Base-by-base conservation (phyloP, 2,329 filamentous ascomycete genomes). In the Ambrosiella cleistominuta region DNA sequence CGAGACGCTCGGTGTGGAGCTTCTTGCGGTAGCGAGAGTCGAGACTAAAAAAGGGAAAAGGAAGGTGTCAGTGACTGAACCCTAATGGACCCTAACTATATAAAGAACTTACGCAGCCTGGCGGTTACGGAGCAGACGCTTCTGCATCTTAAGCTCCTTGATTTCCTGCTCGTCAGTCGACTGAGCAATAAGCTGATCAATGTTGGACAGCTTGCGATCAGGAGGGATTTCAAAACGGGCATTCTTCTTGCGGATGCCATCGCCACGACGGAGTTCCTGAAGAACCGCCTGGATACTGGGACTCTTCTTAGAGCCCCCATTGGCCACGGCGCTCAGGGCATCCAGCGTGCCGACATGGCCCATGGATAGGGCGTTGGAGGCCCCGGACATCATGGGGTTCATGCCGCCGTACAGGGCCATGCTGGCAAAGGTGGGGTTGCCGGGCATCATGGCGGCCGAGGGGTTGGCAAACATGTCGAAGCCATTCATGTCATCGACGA, bases 141-240 rank as follows among this genome's bases (percentile, higher is more conserved):
- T 97, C 71, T 96, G 93, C 70, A 95, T 89, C 80, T 98, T 98
- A 66, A 98, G 78, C 73, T 97, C 90, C 77, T 95, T 97, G 74
- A 95, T 86, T 74, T 95, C 85, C 63, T 93, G 83, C 66, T 97
- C 91, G 69, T 94, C 85, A 58, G 81, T 88, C 40, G 88, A 91
- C 71, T 88, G 83, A 57, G 84, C 78, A 70, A 98, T 97, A 67
- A 97, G 78, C 62, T 88, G 79, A 70, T 98, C 93, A 71, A 98
- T 97, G 72, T 94, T 97, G 75, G 80, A 83, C 64, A 98, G 80
- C 66, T 90, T 97, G 62, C 90, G 82, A 72, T 96, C 93, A 50
- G 87, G 83, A 8, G 93, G 93, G 64, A 98, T 98, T 67, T 97
- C 91, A 71, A 97, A 96, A 64, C 91, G 86, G 63, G 90, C 89